Base-by-base conservation (phyloP, 768 basidiomycete genomes). In the Coprinopsis strossmayeri region DNA sequence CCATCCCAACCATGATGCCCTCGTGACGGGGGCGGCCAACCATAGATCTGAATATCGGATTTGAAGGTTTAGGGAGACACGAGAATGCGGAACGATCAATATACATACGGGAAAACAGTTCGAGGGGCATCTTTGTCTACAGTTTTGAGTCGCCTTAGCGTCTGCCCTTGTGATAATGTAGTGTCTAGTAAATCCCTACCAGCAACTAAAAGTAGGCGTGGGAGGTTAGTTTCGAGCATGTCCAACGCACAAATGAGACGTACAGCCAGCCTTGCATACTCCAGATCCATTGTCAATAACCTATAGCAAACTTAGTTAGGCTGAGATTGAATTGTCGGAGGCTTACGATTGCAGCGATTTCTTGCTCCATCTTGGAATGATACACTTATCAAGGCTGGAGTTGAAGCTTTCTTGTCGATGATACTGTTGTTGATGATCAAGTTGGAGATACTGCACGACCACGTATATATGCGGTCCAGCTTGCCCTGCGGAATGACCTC, bases 191-290 rank as follows among this genome's bases (percentile, higher is more conserved):
- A n/a, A n/a, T n/a, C n/a, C n/a, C n/a, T 70, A 77, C 78, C 81
- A 70, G 79, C 76, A 64, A 79, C 79, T 80, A 32, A 15, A 32
- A 7, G 7, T 32, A 7, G 9, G 59, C 50, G 47, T 24, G 10
- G 23, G 35, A 38, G 35, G 18, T 11, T 38, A n/a, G n/a, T n/a
- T n/a, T 11, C 23, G 23, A 54, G 17, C 55, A 52, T 40, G 15
- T 41, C 34, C 45, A 52, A 42, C 53, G 34, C 49, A 52, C 51
- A 47, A 20, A 26, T 43, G 41, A 53, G 52, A 81, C 84, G 56
- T 65, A 87, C 85, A 89, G 69, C 92, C 93, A 78, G 91, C 92
- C 74, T 96, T 96, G 84, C 92, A 95, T 91, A 93, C 94, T 69
- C 92, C 92, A 61, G 91, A 94, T 61, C 89, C 90, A 66, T 87